These are phyloP conservation scores for Phytophthora multivora DNA, from an alignment of 352 stramenopile species.

Conservation along the genomic window DNA sequence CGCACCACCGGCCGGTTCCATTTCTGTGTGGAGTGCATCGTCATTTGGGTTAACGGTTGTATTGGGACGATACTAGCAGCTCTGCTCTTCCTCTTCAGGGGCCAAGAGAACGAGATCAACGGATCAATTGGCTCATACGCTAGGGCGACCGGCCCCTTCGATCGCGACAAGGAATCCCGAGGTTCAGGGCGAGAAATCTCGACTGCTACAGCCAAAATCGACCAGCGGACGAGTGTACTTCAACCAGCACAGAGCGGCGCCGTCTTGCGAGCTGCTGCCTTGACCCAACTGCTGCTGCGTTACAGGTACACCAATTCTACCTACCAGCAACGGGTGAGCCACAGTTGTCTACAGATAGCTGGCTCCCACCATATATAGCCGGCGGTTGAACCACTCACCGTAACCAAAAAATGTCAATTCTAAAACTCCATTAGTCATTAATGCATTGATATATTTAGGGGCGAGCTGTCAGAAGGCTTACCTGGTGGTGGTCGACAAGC, in stretches of 20 bases:
- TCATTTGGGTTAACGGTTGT: background rate
- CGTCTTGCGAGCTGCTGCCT: background rate
- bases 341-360: background rate
- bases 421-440: background rate
- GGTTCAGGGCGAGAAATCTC: slow-evolving; percentile 16
- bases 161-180: slow-evolving; percentile 23
- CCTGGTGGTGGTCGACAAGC: background rate
- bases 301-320: slow-evolving; percentile 23
- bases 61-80: slow-evolving; percentile 18
- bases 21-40: slow-evolving; percentile 12
- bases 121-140: slow-evolving; percentile 18
- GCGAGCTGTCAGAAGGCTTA: background rate
- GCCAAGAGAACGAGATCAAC: slow-evolving; percentile 8
- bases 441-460: slow-evolving; percentile 30
- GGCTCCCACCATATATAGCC: slow-evolving; percentile 15
- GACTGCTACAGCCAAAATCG: background rate
- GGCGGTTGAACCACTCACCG: slow-evolving; percentile 14
- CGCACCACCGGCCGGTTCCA: slow-evolving; percentile 20
- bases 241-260: background rate
- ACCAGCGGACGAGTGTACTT: background rate
- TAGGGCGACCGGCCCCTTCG: slow-evolving; percentile 28
- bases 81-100: slow-evolving; percentile 23
- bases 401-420: slow-evolving; percentile 15
- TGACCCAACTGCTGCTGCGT: slow-evolving; percentile 1
- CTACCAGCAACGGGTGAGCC: slow-evolving; percentile 9